Evolutionary conservation across 306 rosid species (phyloP).

Genomic region (barrel medic (Medicago truncatula)): DNA sequence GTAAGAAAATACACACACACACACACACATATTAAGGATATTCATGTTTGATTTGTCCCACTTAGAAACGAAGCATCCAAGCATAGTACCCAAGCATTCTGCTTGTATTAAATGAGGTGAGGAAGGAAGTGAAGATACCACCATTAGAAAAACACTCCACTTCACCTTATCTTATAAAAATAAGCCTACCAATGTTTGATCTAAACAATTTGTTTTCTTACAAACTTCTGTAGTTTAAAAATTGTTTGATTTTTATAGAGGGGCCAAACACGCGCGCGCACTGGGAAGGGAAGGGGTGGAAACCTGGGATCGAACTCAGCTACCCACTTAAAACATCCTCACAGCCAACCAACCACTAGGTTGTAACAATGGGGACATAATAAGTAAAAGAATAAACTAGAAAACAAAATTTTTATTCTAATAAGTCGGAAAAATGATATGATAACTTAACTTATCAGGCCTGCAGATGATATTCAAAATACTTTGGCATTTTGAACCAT

Average conservation of each 20-base stretch:
- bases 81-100: conserved; percentile 1
- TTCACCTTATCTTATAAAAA: background rate
- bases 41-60: background rate
- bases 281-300: background rate
- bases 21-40: background rate
- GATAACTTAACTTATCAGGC: conserved; percentile 6
- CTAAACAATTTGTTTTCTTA: background rate
- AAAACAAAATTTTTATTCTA: background rate
- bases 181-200: conserved; percentile 6
- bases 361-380: background rate
- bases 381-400: conserved; percentile 17
- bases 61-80: conserved; percentile 4
- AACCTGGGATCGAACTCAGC: background rate
- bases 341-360: background rate
- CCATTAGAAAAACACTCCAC: background rate
- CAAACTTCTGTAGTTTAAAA: background rate
- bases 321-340: background rate
- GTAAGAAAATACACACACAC: too few relatives aligned
- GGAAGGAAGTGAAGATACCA: background rate
- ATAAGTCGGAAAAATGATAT: conserved; percentile 1
- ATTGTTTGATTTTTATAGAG: background rate
- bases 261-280: background rate
- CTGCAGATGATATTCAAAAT: conserved; percentile 14
- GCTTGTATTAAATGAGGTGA: conserved; percentile 7
- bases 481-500: conserved; percentile 4